Evolutionary conservation across 768 basidiomycete species (phyloP).

Genomic region (Zangia roseola): DNA sequence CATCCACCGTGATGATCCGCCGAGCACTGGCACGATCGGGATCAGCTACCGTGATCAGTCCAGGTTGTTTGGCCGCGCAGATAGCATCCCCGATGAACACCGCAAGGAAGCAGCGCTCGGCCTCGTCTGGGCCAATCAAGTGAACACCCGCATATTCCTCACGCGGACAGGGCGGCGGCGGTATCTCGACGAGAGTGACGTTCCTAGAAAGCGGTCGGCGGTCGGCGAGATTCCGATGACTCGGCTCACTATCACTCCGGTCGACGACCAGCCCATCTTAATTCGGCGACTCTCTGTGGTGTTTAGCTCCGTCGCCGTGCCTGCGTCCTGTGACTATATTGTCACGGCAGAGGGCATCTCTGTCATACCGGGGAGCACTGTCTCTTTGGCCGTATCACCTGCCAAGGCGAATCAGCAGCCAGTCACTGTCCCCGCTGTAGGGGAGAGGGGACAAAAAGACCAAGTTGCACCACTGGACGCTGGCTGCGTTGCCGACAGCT

Average conservation of each 20-base stretch:
- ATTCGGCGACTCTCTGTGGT: slow-evolving; percentile 75
- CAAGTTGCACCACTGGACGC: slow-evolving; percentile 37
- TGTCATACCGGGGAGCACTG: slow-evolving; percentile 25
- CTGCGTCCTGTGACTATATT: slow-evolving; percentile 72
- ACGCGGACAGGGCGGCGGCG: slow-evolving; percentile 70
- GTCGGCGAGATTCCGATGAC: slow-evolving; percentile 2
- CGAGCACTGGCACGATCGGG: slow-evolving; percentile 35
- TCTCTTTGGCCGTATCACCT: slow-evolving; percentile 5
- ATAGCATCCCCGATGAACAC: slow-evolving; percentile 54
- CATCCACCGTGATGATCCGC: slow-evolving; percentile 41
- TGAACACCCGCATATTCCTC: slow-evolving; percentile 84
- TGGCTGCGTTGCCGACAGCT: slow-evolving; percentile 32
- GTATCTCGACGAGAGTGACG: slow-evolving; percentile 42
- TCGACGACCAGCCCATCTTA: slow-evolving; percentile 46
- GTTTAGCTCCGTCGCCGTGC: slow-evolving; percentile 63
- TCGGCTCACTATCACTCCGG: slow-evolving; percentile 8
- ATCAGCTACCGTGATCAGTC: slow-evolving; percentile 72
- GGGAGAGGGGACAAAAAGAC: slow-evolving; percentile 2
- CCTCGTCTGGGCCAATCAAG: slow-evolving; percentile 90
- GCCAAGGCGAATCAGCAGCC: slow-evolving; percentile 1
- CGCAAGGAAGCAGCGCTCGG: slow-evolving; percentile 83
- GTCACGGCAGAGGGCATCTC: slow-evolving; percentile 62
- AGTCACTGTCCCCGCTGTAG: slow-evolving; percentile 8
- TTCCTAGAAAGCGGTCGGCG: slow-evolving; percentile 26
- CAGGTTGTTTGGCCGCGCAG: slow-evolving; percentile 70